Conservation (phyloP, 495 filamentous ascomycete genomes). For the Podospora sp. region DNA sequence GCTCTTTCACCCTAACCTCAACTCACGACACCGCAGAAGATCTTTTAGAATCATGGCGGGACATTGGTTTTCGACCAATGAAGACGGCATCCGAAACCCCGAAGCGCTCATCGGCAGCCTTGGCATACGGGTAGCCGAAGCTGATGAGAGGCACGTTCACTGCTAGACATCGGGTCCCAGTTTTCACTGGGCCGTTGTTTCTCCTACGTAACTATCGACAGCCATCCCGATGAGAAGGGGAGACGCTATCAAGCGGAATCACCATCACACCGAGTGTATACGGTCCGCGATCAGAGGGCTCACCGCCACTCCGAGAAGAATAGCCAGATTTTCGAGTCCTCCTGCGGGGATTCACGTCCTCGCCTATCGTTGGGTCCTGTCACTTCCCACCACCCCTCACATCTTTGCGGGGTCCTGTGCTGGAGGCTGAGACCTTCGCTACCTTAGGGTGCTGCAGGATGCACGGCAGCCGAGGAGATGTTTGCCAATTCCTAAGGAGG, state of each 20-base stretch:
- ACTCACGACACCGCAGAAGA: neutral
- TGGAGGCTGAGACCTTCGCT: constrained; percentile 4
- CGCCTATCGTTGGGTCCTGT: neutral
- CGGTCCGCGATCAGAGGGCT: constrained; percentile 2
- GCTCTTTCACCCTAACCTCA: neutral
- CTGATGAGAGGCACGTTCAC: neutral
- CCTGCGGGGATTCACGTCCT: neutral
- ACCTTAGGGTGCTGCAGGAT: neutral
- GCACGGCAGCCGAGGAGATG: constrained; percentile 9
- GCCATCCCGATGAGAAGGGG: neutral
- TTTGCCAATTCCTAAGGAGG: neutral
- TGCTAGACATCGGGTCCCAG: neutral
- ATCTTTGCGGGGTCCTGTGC: neutral
- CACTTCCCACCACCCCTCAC: neutral
- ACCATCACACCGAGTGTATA: constrained; percentile 8
- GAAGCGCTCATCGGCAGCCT: neutral
- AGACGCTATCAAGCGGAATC: neutral
- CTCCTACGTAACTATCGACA: constrained; percentile 11
- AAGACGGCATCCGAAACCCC: constrained; percentile 3
- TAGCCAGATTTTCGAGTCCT: neutral
- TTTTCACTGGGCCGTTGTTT: constrained; percentile 7
- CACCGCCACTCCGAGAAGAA: constrained; percentile 7
- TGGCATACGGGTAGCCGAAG: constrained; percentile 4
- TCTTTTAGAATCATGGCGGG: neutral
- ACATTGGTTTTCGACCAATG: neutral